Evolutionary conservation across 768 basidiomycete species (phyloP).

Genomic region (Clavulina sp.): DNA sequence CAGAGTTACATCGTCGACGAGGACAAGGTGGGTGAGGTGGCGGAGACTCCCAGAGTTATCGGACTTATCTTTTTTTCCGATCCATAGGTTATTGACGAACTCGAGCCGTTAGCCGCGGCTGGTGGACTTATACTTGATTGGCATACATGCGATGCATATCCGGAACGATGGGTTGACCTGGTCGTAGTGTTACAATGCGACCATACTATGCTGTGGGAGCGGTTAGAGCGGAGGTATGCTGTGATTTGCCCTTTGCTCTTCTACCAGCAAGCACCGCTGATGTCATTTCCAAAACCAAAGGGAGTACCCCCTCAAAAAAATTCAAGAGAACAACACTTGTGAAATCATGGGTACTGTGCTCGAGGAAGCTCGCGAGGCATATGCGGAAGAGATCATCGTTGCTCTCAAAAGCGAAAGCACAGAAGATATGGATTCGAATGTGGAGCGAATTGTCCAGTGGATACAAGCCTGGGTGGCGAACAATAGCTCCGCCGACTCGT

Average conservation of each 20-base stretch:
- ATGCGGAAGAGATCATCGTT: constrained; percentile 71
- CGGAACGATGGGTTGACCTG: constrained; percentile 91
- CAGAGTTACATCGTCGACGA: constrained; percentile 87
- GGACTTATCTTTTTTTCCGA: neutral
- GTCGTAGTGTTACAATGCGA: constrained; percentile 85
- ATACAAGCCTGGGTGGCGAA: constrained; percentile 43
- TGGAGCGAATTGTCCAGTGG: constrained; percentile 80
- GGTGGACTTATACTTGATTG: constrained; percentile 85
- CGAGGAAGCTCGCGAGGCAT: constrained; percentile 77
- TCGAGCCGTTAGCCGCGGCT: constrained; percentile 48
- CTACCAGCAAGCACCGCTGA: constrained; percentile 4
- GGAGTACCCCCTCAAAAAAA: constrained; percentile 76
- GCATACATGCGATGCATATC: constrained; percentile 88
- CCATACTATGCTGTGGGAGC: constrained; percentile 73
- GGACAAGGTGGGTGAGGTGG: constrained; percentile 51
- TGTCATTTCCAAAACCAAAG: too few relatives aligned
- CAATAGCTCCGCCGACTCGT: neutral
- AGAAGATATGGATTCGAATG: constrained; percentile 72
- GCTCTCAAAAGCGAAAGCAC: constrained; percentile 61
- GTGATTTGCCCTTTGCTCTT: neutral
- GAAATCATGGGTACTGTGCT: constrained; percentile 93
- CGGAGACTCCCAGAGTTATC: neutral
- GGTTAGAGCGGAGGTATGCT: constrained; percentile 72
- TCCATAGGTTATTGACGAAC: constrained; percentile 64
- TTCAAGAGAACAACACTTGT: constrained; percentile 95